Conservation (phyloP, 2,329 filamentous ascomycete species). For the Raffaelea arxii region DNA sequence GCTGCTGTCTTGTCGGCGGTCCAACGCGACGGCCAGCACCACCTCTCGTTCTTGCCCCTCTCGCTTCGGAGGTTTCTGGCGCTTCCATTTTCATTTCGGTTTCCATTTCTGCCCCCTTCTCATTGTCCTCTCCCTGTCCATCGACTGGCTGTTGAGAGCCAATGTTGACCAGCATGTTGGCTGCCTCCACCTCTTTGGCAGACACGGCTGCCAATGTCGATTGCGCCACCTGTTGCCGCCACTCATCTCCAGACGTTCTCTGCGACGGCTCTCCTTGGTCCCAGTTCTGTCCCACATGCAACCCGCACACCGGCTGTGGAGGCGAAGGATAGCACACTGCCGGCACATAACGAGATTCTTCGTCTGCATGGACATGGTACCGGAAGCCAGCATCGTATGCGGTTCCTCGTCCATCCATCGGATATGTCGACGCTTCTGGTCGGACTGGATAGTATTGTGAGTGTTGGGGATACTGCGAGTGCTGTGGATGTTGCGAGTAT, state of each 20-base stretch:
- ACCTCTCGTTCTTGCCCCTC: neutral
- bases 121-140: no score
- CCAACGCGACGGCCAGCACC: neutral
- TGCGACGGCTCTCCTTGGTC: no score
- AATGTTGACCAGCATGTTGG: neutral
- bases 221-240: no score
- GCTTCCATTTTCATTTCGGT: neutral
- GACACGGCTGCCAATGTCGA: no score
- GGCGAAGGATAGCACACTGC: constrained; percentile 1
- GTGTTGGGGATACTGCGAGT: neutral
- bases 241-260: no score
- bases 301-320: no score
- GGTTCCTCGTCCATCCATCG: no score
- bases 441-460: no score
- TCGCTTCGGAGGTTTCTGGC: neutral
- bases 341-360: neutral
- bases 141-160: neutral
- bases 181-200: neutral
- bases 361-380: neutral
- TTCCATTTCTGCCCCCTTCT: neutral
- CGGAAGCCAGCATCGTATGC: no score
- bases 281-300: no score
- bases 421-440: no score
- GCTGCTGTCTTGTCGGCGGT: neutral
- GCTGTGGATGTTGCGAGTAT: neutral